Evolutionary conservation across 176 grass and related monocot genomes (phyloP), one percentile per base, ranked within the genome.

Genomic region (Rhynchospora breviuscula): DNA sequence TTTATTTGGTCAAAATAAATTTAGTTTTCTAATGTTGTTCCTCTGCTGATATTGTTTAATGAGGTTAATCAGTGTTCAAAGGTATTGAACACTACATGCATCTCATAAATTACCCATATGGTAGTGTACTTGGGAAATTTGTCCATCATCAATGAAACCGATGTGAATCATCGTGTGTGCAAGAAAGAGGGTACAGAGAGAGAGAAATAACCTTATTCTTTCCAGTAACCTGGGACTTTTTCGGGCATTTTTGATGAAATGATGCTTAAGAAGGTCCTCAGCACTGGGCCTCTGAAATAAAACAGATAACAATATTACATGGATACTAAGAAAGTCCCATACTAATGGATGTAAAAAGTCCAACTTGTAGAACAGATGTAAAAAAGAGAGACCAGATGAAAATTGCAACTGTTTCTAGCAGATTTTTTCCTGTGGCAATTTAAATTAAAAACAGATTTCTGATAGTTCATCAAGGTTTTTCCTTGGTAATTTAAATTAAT

Each of bases 231-330:
- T 99, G 59, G 91, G 64, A 81, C 85, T 93, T 86, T 92, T 99
- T 85, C 97, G 83, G 18, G 97, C 97, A 93, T 93, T 92, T 85
- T 88, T 93, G 85, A 99, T 95, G 59, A 96, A 99, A 26, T 93
- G 93, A 67, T 96, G 91, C 87, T 93, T 99, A 48, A 99, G 91
- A 87, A 99, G 91, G 53, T 99, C 97, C 88, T 99, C 96, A 63
- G 97, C 91, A 89, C 88, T 99, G 89, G 88, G 91, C 80, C 97
- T 91, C 97, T 99, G 88, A 47, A 71, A 10, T 82, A 14, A 88
- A 95, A 82, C 66, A 80, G 43, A 73, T 77, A 80, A 58, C 89
- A 56, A 45, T 87, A 67, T 47, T 64, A 7, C 10, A 59, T 86
- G 84, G 19, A 64, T 79, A 25, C 58, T 43, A 78, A 22, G 7